Evolutionary conservation across 1,139 yeast species (phyloP).

Genomic region (Pneumocystis sp.): DNA sequence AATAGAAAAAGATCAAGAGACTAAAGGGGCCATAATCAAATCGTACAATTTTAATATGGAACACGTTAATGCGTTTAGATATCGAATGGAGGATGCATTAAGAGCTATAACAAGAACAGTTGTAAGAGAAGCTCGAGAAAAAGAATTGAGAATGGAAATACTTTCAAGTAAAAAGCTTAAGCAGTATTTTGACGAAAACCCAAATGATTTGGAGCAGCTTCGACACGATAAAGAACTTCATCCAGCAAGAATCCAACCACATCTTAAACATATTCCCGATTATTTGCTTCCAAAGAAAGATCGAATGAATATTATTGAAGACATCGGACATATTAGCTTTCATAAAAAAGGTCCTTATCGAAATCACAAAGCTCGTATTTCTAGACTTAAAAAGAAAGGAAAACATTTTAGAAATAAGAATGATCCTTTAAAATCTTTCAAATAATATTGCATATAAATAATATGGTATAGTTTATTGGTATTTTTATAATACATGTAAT

Average conservation of each 20-base stretch:
- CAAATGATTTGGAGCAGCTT: conserved; percentile 78
- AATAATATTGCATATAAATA: conserved; percentile 16
- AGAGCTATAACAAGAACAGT: conserved; percentile 85
- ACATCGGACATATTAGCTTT: conserved; percentile 66
- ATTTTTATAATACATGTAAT: background rate
- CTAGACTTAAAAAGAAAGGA: conserved; percentile 24
- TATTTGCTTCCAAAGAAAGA: conserved; percentile 76
- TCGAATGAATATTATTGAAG: conserved; percentile 29
- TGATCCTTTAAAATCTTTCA: conserved; percentile 61
- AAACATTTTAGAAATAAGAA: conserved; percentile 28
- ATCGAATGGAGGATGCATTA: conserved; percentile 94
- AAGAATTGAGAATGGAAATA: conserved; percentile 77
- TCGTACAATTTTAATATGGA: conserved; percentile 87
- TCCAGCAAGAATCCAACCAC: conserved; percentile 67
- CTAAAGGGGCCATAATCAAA: conserved; percentile 27
- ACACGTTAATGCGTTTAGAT: conserved; percentile 91
- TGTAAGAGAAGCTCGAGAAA: conserved; percentile 83
- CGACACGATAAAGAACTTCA: conserved; percentile 60
- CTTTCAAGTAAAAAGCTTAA: conserved; percentile 78
- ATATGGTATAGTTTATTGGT: background rate
- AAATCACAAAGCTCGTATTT: conserved; percentile 32
- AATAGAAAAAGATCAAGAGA: conserved; percentile 61
- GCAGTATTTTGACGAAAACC: conserved; percentile 93
- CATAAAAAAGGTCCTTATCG: conserved; percentile 37
- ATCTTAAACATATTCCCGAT: conserved; percentile 83